Evolutionary conservation across 2,329 filamentous ascomycete species (phyloP).

Genomic region (Chalaropsis ovoidea): DNA sequence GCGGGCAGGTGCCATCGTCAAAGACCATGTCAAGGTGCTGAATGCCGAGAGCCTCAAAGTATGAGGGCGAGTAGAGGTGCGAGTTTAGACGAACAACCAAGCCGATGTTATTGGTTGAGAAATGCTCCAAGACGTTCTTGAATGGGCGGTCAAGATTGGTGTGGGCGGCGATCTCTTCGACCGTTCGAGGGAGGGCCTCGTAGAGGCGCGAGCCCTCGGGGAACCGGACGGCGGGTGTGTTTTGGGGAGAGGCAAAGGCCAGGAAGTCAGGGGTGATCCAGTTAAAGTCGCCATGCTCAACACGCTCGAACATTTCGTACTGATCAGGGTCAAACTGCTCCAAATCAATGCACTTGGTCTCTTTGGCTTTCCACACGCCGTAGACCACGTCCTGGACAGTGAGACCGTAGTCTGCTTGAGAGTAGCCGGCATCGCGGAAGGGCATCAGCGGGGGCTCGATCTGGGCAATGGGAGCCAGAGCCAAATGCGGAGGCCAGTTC

Average conservation of each 20-base stretch:
- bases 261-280: conserved; percentile 95
- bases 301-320: conserved; percentile 90
- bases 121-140: conserved; percentile 91
- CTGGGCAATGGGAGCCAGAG: conserved; percentile 89
- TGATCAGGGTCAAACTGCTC: conserved; percentile 94
- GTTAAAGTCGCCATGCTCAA: conserved; percentile 99
- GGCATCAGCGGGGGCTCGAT: conserved; percentile 97
- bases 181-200: conserved; percentile 60
- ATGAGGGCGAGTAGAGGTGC: conserved; percentile 89
- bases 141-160: conserved; percentile 72
- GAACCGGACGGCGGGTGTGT: conserved; percentile 63
- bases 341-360: conserved; percentile 80
- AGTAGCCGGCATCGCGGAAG: conserved; percentile 96
- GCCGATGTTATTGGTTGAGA: conserved; percentile 76
- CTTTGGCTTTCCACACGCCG: conserved; percentile 97
- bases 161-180: conserved; percentile 60
- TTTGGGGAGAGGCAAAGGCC: conserved; percentile 90
- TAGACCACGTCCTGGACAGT: conserved; percentile 97
- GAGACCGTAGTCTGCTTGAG: conserved; percentile 91
- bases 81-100: conserved; percentile 93
- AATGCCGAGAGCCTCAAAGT: conserved; percentile 90
- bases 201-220: conserved; percentile 63
- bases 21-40: conserved; percentile 99
- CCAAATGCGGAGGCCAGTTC: conserved; percentile 91
- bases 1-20: conserved; percentile 92